Evolutionary conservation across 78 protist genomes (phyloP).

Genomic region (Chrysochromulina parva): DNA sequence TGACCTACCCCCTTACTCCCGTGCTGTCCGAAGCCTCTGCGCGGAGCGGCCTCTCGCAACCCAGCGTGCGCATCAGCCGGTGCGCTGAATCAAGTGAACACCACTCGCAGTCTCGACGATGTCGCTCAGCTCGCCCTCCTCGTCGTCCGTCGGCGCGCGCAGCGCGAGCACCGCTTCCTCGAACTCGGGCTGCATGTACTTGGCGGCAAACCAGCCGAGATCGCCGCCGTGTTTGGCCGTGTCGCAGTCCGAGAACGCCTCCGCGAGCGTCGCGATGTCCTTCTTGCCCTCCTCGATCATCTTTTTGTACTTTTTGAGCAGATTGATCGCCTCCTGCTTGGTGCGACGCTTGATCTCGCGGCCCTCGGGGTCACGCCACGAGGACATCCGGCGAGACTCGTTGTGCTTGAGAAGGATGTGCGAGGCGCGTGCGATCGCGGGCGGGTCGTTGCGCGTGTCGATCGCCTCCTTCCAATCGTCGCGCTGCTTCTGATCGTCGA

Average conservation of each 20-base stretch:
- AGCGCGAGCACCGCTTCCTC: slow-evolving; percentile 29
- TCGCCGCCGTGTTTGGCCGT: slow-evolving; percentile 38
- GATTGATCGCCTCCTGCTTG: no score
- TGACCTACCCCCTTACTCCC: no score
- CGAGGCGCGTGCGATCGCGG: slow-evolving; percentile 26
- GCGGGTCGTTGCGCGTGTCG: background rate
- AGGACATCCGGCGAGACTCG: background rate
- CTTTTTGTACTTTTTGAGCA: no score
- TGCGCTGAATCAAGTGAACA: background rate
- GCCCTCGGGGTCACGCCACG: background rate
- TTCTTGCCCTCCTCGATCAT: background rate
- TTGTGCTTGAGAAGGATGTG: slow-evolving; percentile 49
- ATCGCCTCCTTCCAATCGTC: background rate
- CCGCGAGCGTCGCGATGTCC: background rate
- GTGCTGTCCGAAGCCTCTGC: no score
- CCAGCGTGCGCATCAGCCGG: background rate
- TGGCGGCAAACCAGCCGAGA: slow-evolving; percentile 43
- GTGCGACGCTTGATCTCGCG: background rate
- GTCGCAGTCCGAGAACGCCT: background rate
- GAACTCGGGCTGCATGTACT: slow-evolving; percentile 37
- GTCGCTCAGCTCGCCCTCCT: background rate
- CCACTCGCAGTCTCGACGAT: background rate
- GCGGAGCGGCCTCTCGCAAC: no score
- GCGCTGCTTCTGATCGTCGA: background rate
- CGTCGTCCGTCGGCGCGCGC: no score